Evolutionary conservation across 164 flowering plant genomes (phyloP).

Genomic region (Tetrastigma voinierianum): DNA sequence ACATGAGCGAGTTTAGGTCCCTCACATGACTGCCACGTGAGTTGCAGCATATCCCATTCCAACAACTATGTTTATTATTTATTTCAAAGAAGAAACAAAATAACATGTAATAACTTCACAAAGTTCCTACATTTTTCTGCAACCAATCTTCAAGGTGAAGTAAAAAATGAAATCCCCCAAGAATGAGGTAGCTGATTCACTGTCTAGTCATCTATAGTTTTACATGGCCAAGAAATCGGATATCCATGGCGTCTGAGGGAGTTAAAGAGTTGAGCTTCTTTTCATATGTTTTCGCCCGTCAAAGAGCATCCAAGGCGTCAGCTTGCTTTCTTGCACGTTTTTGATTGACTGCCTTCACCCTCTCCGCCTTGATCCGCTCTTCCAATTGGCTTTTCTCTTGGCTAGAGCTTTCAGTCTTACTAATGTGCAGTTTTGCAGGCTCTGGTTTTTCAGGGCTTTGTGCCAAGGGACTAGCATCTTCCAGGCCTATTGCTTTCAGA

Average conservation of each 20-base stretch:
- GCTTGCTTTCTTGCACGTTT: conserved; percentile 83
- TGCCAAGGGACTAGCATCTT: conserved; percentile 29
- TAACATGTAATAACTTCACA: too few relatives aligned
- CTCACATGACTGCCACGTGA: too few relatives aligned
- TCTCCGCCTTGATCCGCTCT: conserved; percentile 81
- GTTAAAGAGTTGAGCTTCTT: conserved; percentile 63
- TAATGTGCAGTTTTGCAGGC: conserved; percentile 21
- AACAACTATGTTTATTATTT: too few relatives aligned
- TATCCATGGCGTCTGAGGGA: neutral
- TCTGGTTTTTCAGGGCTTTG: conserved; percentile 26
- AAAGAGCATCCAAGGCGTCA: conserved; percentile 87
- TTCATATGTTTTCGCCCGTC: conserved; percentile 74
- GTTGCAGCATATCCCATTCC: too few relatives aligned
- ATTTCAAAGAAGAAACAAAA: too few relatives aligned
- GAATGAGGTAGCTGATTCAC: too few relatives aligned
- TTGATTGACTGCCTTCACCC: conserved; percentile 68
- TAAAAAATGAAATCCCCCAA: too few relatives aligned
- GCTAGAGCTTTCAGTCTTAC: conserved; percentile 20
- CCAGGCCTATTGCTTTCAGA: conserved; percentile 69
- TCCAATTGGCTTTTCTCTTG: conserved; percentile 57
- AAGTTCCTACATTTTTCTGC: too few relatives aligned
- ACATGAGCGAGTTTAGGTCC: too few relatives aligned
- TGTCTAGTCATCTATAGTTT: neutral
- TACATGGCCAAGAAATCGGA: neutral
- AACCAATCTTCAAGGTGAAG: too few relatives aligned